Evolutionary conservation across 2,329 filamentous ascomycete species (phyloP).

Genomic region (Lachnellula cervina): DNA sequence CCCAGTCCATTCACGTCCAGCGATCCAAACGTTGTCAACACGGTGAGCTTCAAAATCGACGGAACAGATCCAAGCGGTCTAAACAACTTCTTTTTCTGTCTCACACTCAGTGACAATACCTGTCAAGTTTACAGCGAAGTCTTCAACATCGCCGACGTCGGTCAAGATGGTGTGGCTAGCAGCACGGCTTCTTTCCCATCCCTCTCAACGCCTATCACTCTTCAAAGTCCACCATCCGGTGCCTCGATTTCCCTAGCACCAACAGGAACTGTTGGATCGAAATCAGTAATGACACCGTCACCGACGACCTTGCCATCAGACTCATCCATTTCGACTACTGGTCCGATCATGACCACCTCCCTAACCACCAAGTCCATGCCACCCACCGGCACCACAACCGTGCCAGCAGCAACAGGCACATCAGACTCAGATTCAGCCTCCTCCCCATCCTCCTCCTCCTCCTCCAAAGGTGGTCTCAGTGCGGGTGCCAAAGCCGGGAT

Average conservation of each 20-base stretch:
- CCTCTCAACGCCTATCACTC: not conserved
- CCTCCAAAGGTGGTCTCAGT: slow-evolving; percentile 9
- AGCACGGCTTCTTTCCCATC: not conserved
- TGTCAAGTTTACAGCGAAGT: not conserved
- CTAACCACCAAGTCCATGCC: not conserved
- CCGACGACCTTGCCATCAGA: not conserved
- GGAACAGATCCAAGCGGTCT: not conserved
- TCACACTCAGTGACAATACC: not conserved
- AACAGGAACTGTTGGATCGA: not conserved
- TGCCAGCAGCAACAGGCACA: not conserved
- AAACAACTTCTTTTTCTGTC: not conserved
- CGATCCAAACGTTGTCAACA: not conserved
- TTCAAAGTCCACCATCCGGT: not conserved
- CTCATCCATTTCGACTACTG: too few relatives aligned
- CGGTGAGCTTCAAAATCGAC: not conserved
- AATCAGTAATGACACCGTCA: not conserved
- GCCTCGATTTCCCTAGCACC: not conserved
- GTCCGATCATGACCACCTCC: not conserved
- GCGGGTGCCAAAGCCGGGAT: slow-evolving; percentile 21
- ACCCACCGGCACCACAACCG: not conserved
- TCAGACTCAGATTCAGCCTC: not conserved
- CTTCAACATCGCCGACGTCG: not conserved
- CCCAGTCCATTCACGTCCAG: not conserved
- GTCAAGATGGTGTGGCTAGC: too few relatives aligned
- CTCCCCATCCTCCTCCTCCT: not conserved